Base-by-base conservation (phyloP, 2,329 filamentous ascomycete genomes). In the Hymenoscyphus fructigenus region DNA sequence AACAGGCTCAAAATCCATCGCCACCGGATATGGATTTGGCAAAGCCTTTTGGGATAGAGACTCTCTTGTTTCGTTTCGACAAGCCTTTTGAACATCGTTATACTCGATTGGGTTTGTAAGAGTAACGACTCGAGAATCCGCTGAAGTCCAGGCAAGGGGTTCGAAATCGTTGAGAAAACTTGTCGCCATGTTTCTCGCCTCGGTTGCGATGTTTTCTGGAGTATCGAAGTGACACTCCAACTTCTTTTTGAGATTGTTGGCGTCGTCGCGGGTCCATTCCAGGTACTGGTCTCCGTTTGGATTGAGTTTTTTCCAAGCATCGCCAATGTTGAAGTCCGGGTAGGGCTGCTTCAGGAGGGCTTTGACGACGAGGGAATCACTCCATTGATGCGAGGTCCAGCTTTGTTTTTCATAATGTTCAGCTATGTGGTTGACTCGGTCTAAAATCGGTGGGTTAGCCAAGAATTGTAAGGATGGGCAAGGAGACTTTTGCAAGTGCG, bases 361-460 rank as follows among this genome's bases (percentile, higher is more conserved):
- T 63, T 68, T 72, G 23, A 72, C 62, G 0, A 70, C 68, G 9
- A 69, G 65, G 14, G 66, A 68, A 2, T 32, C 28, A 17, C 63
- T 68, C 70, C 70, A 72, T 44, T 64, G 63, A 17, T 65, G 56
- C 15, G 61, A 44, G 10, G 23, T 36, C 3, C 63, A 17, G 20
- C 61, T 44, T 55, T 71, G 64, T 36, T 68, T 69, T 59, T 72
- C 70, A 53, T 70, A 71, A 56, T 72, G 70, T 36, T 69, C 67
- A 15, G 70, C 67, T 20, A 72, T 65, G 55, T 72, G 70, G 34
- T 64, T 65, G 15, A 69, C 57, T 36, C 70, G 55, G 9, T 64
- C 70, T 72, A 36, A 28, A 20, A 14, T 29, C n/a, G 1, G 17
- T 53, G 14, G n/a, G 47, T 57, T 29, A 50, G 55, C 9, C 17